Base-by-base conservation (phyloP, 768 basidiomycete species). In the Mycena leptocephala region DNA sequence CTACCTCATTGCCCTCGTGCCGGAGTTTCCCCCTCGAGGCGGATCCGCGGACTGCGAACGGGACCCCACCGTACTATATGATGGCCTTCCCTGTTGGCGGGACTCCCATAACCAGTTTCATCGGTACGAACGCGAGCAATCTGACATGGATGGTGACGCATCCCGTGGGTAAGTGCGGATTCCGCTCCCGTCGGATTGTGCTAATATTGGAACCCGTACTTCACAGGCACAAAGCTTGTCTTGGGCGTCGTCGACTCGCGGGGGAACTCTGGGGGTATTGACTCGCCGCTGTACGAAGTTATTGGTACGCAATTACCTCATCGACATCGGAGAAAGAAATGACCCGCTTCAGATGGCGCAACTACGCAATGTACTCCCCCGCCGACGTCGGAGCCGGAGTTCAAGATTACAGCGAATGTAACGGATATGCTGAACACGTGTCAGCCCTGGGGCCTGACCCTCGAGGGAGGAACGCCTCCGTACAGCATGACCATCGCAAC, bases 161-260 rank as follows among this genome's bases (percentile, higher is more conserved):
- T 74, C 83, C 83, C 62, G 75, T 79, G 76, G 88, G 90, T 89
- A 73, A 75, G 88, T 80, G 3, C 22, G 32, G 9, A 24, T 67
- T 28, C 39, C 1, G 26, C 59, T 26, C 53, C 35, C 28, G 2
- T 66, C 10, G 22, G n/a, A 51, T 18, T 8, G 22, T 20, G 7
- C 43, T 18, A 20, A 46, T 6, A 18, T 46, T 2, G 6, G 43
- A 46, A 46, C 43, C 16, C 16, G 43, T 67, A 7, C 37, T 16
- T 37, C 14, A 43, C 64, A 92, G 91, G 86, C 24, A 83, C 88
- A 11, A 79, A 82, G 33, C 76, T 92, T 16, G 69, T 89, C 39
- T 79, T 91, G 22, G 85, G 82, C 26, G 84, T 91, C 24, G 83
- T 89, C 13, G 89, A 92, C 79, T 82, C 89, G 8, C 81, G 83